These are phyloP conservation scores for Xylaria longipes DNA, from an alignment of 495 filamentous ascomycete species.

Conservation along the genomic window DNA sequence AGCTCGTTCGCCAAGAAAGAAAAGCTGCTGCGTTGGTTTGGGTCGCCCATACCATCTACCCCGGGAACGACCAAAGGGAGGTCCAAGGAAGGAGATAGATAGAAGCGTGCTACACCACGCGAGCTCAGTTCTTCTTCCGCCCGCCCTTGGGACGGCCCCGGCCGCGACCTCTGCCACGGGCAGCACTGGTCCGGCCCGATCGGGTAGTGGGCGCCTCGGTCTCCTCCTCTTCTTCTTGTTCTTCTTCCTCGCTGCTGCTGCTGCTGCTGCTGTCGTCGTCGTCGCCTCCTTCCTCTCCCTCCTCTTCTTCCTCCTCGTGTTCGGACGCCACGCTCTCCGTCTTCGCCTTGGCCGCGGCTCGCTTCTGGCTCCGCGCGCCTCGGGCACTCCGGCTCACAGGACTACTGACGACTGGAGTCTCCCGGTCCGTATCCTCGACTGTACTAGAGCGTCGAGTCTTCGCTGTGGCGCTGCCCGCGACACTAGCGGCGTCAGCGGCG, in stretches of 20 bases:
- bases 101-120: background rate
- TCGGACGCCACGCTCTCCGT: slow-evolving; percentile 34
- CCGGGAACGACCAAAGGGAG: background rate
- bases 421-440: slow-evolving; percentile 62
- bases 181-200: slow-evolving; percentile 27
- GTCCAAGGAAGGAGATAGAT: background rate
- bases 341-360: slow-evolving; percentile 47
- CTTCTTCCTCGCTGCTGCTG: slow-evolving; percentile 29
- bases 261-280: slow-evolving; percentile 31
- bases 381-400: slow-evolving; percentile 46
- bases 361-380: slow-evolving; percentile 47
- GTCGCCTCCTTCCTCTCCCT: slow-evolving; percentile 40
- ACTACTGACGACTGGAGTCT: slow-evolving; percentile 42
- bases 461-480: slow-evolving; percentile 39
- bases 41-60: too few relatives aligned
- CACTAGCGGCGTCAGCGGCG: slow-evolving; percentile 31
- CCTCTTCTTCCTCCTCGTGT: slow-evolving; percentile 35
- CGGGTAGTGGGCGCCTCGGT: slow-evolving; percentile 24
- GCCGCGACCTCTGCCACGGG: slow-evolving; percentile 32
- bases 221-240: slow-evolving; percentile 30
- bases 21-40: background rate
- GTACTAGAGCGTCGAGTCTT: slow-evolving; percentile 56
- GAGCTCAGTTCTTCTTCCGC: slow-evolving; percentile 35
- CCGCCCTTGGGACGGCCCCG: slow-evolving; percentile 37
- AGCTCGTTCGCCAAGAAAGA: background rate